Conservation (phyloP, 345 rosid species). For the Populus alba region DNA sequence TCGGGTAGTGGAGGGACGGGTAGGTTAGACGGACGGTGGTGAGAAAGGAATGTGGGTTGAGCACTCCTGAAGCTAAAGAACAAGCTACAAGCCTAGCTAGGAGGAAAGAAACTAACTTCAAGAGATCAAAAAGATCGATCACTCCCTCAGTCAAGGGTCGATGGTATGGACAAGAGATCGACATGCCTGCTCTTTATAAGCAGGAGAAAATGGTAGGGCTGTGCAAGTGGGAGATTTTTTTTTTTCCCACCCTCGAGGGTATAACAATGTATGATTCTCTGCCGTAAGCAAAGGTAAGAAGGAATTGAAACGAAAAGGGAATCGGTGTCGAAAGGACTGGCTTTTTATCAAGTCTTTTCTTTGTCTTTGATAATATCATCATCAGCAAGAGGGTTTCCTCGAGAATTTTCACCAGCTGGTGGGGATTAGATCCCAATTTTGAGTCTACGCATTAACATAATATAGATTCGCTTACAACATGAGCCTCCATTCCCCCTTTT, state of each 20-base stretch:
- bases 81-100: constrained; percentile 5
- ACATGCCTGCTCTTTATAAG: constrained; percentile 42
- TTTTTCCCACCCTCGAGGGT: not conserved
- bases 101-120: constrained; percentile 9
- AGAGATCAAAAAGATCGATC: not conserved
- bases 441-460: constrained; percentile 12
- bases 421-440: constrained; percentile 45
- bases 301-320: constrained; percentile 21
- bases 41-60: not conserved
- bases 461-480: constrained; percentile 26
- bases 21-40: not conserved
- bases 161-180: constrained; percentile 35
- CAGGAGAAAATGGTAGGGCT: constrained; percentile 27
- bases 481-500: constrained; percentile 11
- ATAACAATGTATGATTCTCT: constrained; percentile 38
- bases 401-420: constrained; percentile 30
- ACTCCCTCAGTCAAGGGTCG: constrained; percentile 26
- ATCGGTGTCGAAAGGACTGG: constrained; percentile 27
- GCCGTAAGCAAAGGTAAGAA: constrained; percentile 26
- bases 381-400: constrained; percentile 26
- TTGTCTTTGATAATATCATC: constrained; percentile 32
- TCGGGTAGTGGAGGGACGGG: not conserved
- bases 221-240: constrained; percentile 43
- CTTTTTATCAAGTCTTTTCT: constrained; percentile 27
- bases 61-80: constrained; percentile 6